phyloP scores from a whole-genome alignment of 1,139 yeast species.

The Kazachstania sp. region DNA sequence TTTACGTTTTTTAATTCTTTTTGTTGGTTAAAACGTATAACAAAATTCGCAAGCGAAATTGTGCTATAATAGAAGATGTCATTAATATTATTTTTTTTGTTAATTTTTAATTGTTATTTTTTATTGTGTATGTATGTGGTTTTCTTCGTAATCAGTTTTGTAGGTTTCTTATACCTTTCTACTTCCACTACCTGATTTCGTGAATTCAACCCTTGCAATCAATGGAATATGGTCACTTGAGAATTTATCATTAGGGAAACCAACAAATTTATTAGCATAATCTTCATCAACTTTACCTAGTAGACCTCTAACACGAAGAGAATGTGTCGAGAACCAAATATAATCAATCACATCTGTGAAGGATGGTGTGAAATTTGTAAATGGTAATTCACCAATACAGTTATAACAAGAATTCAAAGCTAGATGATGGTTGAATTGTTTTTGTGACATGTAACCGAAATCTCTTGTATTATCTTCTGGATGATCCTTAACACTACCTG shows the following conservation, averaged over 20 bases:
- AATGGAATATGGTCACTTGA: constrained; percentile 94
- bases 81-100: neutral
- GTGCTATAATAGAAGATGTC: neutral
- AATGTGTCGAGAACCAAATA: constrained; percentile 82
- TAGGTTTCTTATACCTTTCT: constrained; percentile 18
- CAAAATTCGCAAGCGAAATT: neutral
- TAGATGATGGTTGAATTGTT: constrained; percentile 77
- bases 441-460: constrained; percentile 85
- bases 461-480: constrained; percentile 76
- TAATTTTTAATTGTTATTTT: neutral
- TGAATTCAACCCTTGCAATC: constrained; percentile 66
- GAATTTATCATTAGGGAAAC: constrained; percentile 88
- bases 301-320: constrained; percentile 73
- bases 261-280: constrained; percentile 69
- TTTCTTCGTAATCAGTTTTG: neutral
- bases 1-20: too few relatives aligned
- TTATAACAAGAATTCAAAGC: constrained; percentile 81
- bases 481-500: constrained; percentile 68
- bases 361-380: constrained; percentile 88
- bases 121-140: neutral
- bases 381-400: constrained; percentile 79
- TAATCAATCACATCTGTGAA: constrained; percentile 93
- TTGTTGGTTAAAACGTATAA: too few relatives aligned
- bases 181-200: constrained; percentile 36
- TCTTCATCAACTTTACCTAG: constrained; percentile 77